phyloP scores from a whole-genome alignment of 2,329 filamentous ascomycete species.

The Beauveria caledonica region DNA sequence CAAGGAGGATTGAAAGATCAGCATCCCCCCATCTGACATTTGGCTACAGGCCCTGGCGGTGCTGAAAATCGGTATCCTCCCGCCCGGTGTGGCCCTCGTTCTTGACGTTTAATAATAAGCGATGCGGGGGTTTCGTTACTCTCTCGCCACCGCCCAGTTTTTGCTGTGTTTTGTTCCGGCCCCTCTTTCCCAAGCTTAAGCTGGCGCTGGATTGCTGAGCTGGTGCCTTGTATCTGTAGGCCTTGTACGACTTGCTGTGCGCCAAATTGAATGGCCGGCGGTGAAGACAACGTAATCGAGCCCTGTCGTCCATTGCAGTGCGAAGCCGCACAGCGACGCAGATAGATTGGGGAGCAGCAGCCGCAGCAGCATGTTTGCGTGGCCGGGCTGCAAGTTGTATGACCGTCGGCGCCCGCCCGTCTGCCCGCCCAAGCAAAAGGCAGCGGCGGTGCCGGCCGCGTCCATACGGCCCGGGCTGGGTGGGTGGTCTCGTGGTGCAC shows the following conservation, averaged over 20 bases:
- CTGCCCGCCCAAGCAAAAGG: not conserved
- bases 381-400: not conserved
- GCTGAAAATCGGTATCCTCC: not conserved
- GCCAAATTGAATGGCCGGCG: too few relatives aligned
- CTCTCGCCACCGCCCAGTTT: not conserved
- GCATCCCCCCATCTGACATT: not conserved
- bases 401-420: not conserved
- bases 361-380: not conserved
- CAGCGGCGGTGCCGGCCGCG: not conserved
- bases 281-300: too few relatives aligned
- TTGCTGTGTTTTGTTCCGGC: not conserved
- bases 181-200: not conserved
- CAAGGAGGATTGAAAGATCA: not conserved
- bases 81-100: not conserved
- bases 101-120: not conserved
- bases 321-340: too few relatives aligned
- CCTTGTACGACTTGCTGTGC: too few relatives aligned
- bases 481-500: not conserved
- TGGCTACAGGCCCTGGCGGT: not conserved
- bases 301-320: too few relatives aligned
- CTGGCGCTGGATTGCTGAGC: too few relatives aligned
- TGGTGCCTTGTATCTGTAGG: too few relatives aligned
- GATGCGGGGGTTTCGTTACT: not conserved
- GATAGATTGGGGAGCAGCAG: not conserved
- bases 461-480: not conserved